Evolutionary conservation across 257 asterid species (phyloP).

Genomic region (Misopates orontium): DNA sequence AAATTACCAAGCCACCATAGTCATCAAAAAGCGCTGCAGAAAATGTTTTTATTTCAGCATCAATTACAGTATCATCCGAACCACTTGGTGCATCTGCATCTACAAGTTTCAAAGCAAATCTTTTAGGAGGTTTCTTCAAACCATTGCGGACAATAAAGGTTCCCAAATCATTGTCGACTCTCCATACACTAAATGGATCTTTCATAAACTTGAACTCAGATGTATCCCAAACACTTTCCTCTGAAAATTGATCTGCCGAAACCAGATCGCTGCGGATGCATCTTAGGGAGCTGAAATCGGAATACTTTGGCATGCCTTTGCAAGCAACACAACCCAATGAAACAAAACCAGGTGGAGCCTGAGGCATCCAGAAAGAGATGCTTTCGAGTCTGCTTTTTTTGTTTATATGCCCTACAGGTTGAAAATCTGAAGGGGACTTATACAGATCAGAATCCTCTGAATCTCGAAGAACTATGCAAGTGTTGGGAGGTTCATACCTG

Average conservation of each 20-base stretch:
- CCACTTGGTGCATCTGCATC: slow-evolving; percentile 60
- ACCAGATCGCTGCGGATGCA: slow-evolving; percentile 91
- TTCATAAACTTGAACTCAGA: slow-evolving; percentile 61
- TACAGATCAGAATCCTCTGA: slow-evolving; percentile 65
- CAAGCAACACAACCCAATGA: slow-evolving; percentile 84
- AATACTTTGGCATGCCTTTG: slow-evolving; percentile 73
- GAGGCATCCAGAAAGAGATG: slow-evolving; percentile 94
- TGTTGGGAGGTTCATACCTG: slow-evolving; percentile 90
- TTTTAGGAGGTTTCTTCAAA: slow-evolving; percentile 81
- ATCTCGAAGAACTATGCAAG: slow-evolving; percentile 76
- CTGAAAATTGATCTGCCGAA: slow-evolving; percentile 68
- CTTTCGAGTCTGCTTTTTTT: slow-evolving; percentile 63
- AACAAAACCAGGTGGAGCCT: slow-evolving; percentile 95
- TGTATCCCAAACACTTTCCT: slow-evolving; percentile 91
- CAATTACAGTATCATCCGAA: slow-evolving; percentile 67
- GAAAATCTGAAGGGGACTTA: slow-evolving; percentile 77
- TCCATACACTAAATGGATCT: slow-evolving; percentile 85
- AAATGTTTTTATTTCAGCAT: slow-evolving; percentile 82
- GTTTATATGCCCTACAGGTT: slow-evolving; percentile 69
- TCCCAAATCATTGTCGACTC: slow-evolving; percentile 68
- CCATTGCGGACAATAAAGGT: slow-evolving; percentile 81
- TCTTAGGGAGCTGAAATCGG: slow-evolving; percentile 78
- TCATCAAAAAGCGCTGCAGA: slow-evolving; percentile 96
- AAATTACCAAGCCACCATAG: slow-evolving; percentile 85
- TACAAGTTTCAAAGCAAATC: slow-evolving; percentile 85